A percentile compares a stretch with the other conserved stretches of the same genome.
phyloP scores from a whole-genome alignment of 768 basidiomycete species.

The Mycena belliarum region DNA sequence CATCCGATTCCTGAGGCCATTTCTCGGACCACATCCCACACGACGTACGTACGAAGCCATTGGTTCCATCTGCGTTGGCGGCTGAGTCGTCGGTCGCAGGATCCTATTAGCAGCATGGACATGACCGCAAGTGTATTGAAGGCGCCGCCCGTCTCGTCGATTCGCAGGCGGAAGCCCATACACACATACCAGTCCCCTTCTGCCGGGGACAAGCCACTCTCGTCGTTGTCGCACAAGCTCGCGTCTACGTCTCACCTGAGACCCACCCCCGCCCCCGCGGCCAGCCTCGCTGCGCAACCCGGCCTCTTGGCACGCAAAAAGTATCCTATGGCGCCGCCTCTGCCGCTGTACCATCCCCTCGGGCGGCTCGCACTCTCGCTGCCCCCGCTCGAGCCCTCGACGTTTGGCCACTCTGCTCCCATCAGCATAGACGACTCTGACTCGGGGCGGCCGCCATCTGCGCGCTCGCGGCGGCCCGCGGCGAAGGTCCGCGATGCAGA shows the following conservation, averaged over 20 bases:
- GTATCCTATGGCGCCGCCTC: slow-evolving; percentile 37
- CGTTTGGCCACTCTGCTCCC: slow-evolving; percentile 56
- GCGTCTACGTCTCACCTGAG: slow-evolving; percentile 6
- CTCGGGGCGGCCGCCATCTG: slow-evolving; percentile 39
- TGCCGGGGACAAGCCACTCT: slow-evolving; percentile 26
- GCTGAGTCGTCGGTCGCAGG: not conserved
- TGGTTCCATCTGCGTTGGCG: not conserved
- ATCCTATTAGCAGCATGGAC: not conserved
- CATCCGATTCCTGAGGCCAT: not conserved
- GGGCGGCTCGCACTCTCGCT: slow-evolving; percentile 65
- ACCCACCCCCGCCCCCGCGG: slow-evolving; percentile 10
- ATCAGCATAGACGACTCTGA: slow-evolving; percentile 44
- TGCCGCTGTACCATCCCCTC: slow-evolving; percentile 71
- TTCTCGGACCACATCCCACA: not conserved
- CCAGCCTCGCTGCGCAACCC: slow-evolving; percentile 16
- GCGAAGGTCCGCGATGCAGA: slow-evolving; percentile 50
- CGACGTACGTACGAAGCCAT: not conserved
- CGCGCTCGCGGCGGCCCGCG: slow-evolving; percentile 47
- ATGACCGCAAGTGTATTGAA: slow-evolving; percentile 13
- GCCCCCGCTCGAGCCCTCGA: slow-evolving; percentile 59
- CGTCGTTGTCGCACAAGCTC: slow-evolving; percentile 9
- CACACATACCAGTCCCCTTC: slow-evolving; percentile 61
- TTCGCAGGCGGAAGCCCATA: slow-evolving; percentile 54
- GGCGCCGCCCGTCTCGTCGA: slow-evolving; percentile 23
- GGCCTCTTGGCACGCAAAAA: slow-evolving; percentile 12